These are phyloP conservation scores for Paxillus ammoniavirescens DNA, from an alignment of 768 basidiomycete genomes.

Conservation along the genomic window DNA sequence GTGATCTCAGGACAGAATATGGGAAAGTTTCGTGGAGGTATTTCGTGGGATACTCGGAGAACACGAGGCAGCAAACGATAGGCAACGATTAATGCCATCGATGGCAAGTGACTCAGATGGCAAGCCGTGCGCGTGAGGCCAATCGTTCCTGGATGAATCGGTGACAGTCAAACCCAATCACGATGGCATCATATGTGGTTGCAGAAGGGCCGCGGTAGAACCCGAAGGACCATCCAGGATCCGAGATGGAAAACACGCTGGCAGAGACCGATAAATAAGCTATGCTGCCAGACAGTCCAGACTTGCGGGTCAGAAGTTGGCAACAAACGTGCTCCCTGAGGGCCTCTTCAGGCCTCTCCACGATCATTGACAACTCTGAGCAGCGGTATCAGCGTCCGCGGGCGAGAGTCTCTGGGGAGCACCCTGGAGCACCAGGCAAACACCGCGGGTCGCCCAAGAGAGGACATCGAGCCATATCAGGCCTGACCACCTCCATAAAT, in stretches of 20 bases:
- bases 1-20: constrained; percentile 11
- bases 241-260: constrained; percentile 8
- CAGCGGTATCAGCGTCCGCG: neutral
- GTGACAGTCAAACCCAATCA: neutral
- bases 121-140: constrained; percentile 7
- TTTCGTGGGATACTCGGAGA: constrained; percentile 18
- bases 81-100: constrained; percentile 5
- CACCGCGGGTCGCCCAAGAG: neutral
- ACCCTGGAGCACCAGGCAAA: neutral
- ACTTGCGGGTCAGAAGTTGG: constrained; percentile 1
- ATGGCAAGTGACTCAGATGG: neutral
- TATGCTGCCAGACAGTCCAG: neutral
- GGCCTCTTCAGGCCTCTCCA: neutral
- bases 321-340: neutral
- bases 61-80: constrained; percentile 24
- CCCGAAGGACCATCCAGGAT: constrained; percentile 10
- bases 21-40: constrained; percentile 8
- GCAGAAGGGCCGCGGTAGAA: constrained; percentile 2
- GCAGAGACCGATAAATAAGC: neutral
- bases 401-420: neutral
- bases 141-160: neutral
- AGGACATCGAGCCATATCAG: neutral
- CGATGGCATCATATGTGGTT: neutral
- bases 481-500: neutral
- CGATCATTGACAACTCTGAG: neutral